Evolutionary conservation across 495 filamentous ascomycete genomes (phyloP).

Genomic region (Neurospora sp.): DNA sequence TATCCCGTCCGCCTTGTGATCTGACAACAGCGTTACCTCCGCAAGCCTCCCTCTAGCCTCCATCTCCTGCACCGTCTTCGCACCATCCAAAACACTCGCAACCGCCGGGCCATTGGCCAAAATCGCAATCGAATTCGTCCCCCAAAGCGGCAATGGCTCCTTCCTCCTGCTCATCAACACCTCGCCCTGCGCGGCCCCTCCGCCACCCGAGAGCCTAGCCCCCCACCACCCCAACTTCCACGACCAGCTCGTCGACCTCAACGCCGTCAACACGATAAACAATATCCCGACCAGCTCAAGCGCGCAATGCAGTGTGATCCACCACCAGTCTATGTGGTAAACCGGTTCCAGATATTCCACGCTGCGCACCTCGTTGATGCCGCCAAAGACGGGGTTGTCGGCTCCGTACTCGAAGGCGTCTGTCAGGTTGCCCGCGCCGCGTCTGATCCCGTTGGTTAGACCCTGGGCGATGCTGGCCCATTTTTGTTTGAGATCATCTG

Average conservation of each 20-base stretch:
- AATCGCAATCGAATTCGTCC: not conserved
- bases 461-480: not conserved
- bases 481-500: not conserved
- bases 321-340: not conserved
- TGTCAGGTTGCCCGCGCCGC: not conserved
- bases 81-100: not conserved
- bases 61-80: not conserved
- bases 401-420: not conserved
- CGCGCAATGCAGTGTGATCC: not conserved
- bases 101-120: not conserved
- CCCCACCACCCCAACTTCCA: not conserved
- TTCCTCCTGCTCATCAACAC: not conserved
- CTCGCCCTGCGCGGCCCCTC: not conserved
- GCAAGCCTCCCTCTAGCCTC: not conserved
- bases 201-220: not conserved
- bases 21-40: not conserved
- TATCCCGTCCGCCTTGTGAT: not conserved
- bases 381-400: not conserved
- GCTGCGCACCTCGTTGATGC: not conserved
- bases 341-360: not conserved
- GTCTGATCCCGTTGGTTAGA: not conserved
- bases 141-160: not conserved
- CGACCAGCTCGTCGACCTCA: not conserved
- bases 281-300: not conserved
- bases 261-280: not conserved